These are phyloP conservation scores for Priceomyces medius DNA, from an alignment of 805 yeast species.

Conservation along the genomic window DNA sequence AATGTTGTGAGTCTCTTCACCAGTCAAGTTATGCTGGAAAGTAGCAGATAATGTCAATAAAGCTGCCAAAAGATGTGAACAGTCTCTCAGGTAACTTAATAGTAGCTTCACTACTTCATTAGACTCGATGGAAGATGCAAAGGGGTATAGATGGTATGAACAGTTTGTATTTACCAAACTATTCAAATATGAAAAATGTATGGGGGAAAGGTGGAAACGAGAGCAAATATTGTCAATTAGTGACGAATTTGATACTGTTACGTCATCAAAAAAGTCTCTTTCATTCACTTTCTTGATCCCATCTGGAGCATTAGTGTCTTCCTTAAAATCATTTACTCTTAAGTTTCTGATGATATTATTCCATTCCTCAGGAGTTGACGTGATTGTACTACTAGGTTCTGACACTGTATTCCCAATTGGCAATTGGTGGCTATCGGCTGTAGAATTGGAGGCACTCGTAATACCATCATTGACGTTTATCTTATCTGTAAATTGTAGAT, in stretches of 20 bases:
- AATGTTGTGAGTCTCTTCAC: constrained; percentile 41
- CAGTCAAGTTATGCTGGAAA: constrained; percentile 43
- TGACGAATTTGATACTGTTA: constrained; percentile 19
- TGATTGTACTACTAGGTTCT: too few relatives aligned
- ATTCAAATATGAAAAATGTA: constrained; percentile 32
- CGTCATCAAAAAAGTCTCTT: neutral
- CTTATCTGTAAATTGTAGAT: neutral
- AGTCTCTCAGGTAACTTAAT: constrained; percentile 54
- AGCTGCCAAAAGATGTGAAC: constrained; percentile 61
- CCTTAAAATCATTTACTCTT: too few relatives aligned
- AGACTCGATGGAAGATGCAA: constrained; percentile 32
- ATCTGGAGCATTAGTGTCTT: too few relatives aligned
- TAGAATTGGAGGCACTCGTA: too few relatives aligned
- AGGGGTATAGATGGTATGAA: constrained; percentile 36
- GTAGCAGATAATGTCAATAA: constrained; percentile 69
- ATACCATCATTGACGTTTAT: too few relatives aligned
- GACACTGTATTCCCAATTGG: too few relatives aligned
- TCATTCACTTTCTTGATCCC: too few relatives aligned
- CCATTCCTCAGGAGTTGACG: too few relatives aligned
- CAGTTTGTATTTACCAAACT: constrained; percentile 27
- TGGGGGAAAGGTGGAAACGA: constrained; percentile 24
- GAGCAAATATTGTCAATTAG: constrained; percentile 25
- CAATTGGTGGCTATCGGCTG: too few relatives aligned
- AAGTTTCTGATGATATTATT: too few relatives aligned
- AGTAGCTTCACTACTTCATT: constrained; percentile 42